Conservation (phyloP, 2,329 filamentous ascomycete species). For the Aspergillus pseudoterreus region DNA sequence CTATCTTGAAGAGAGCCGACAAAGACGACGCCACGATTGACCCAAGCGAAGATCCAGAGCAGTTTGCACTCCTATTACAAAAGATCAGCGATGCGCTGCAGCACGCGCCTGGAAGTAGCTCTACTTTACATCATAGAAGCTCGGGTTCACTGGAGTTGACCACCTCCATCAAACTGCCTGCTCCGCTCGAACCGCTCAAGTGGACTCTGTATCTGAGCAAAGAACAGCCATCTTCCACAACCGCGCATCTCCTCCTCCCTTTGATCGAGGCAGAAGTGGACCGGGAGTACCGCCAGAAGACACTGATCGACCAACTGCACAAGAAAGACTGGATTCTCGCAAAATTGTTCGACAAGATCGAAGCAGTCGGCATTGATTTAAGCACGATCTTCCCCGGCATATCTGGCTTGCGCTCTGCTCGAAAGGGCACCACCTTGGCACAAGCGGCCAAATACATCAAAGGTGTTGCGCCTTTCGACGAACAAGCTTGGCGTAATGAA, state of each 20-base stretch:
- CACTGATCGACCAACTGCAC: conserved; percentile 48
- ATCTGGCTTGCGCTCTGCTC: conserved; percentile 43
- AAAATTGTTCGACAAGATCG: conserved; percentile 57
- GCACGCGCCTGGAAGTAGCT: conserved; percentile 27
- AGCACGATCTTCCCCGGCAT: conserved; percentile 55
- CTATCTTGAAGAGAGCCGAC: conserved; percentile 49
- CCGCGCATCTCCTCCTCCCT: conserved; percentile 50
- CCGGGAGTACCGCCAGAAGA: conserved; percentile 46
- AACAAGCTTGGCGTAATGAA: conserved; percentile 42
- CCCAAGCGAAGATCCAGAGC: conserved; percentile 54
- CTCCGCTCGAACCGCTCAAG: conserved; percentile 49
- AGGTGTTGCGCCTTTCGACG: conserved; percentile 53
- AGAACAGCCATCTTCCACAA: conserved; percentile 40
- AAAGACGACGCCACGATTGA: conserved; percentile 55
- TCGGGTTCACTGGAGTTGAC: conserved; percentile 42
- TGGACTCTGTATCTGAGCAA: conserved; percentile 51
- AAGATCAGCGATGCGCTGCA: conserved; percentile 51
- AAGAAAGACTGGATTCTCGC: conserved; percentile 59
- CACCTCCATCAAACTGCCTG: conserved; percentile 49
- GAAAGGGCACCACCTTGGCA: conserved; percentile 44
- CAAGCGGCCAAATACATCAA: conserved; percentile 53
- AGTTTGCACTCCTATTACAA: conserved; percentile 54
- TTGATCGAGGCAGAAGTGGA: conserved; percentile 48
- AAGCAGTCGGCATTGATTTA: conserved; percentile 53
- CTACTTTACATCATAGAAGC: conserved; percentile 24